Conservation (phyloP, 495 filamentous ascomycete genomes). For the Saxispiralis lemnorum region DNA sequence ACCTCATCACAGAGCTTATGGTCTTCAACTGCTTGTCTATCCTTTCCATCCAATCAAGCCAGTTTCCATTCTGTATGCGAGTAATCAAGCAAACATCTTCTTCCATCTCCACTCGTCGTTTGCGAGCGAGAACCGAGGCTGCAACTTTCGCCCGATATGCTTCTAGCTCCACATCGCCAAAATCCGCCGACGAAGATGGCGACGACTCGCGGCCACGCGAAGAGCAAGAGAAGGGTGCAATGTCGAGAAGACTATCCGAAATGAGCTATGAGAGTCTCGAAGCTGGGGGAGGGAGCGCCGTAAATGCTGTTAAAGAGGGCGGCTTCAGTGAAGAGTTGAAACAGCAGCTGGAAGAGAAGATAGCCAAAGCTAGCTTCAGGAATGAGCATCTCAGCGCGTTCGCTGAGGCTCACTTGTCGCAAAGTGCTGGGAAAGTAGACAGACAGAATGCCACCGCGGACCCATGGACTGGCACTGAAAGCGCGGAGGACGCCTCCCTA, state of each 20-base stretch:
- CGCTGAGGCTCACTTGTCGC: slow-evolving; percentile 43
- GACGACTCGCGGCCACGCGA: slow-evolving; percentile 1
- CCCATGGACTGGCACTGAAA: slow-evolving; percentile 67
- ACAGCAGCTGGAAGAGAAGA: slow-evolving; percentile 49
- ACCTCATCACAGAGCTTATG: too few relatives aligned
- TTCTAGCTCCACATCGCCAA: slow-evolving; percentile 4
- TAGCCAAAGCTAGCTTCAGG: slow-evolving; percentile 52
- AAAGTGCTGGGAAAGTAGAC: slow-evolving; percentile 50
- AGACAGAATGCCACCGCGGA: slow-evolving; percentile 51
- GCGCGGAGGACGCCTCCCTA: slow-evolving; percentile 52
- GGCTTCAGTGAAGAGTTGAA: slow-evolving; percentile 81
- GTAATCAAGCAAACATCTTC: background rate
- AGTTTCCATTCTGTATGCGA: slow-evolving; percentile 12
- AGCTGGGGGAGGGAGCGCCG: slow-evolving; percentile 50
- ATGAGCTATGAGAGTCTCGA: slow-evolving; percentile 68
- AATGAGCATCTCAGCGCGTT: slow-evolving; percentile 53
- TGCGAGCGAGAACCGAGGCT: slow-evolving; percentile 11
- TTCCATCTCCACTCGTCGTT: slow-evolving; percentile 19
- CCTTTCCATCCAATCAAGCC: background rate
- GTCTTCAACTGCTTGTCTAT: too few relatives aligned
- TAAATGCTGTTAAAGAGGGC: slow-evolving; percentile 61
- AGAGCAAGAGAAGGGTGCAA: slow-evolving; percentile 31
- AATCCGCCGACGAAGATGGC: slow-evolving; percentile 2
- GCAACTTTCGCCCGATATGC: background rate
- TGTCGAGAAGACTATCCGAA: slow-evolving; percentile 56